phyloP scores from a whole-genome alignment of 495 filamentous ascomycete genomes.

The Tuber microsphaerosporum region DNA sequence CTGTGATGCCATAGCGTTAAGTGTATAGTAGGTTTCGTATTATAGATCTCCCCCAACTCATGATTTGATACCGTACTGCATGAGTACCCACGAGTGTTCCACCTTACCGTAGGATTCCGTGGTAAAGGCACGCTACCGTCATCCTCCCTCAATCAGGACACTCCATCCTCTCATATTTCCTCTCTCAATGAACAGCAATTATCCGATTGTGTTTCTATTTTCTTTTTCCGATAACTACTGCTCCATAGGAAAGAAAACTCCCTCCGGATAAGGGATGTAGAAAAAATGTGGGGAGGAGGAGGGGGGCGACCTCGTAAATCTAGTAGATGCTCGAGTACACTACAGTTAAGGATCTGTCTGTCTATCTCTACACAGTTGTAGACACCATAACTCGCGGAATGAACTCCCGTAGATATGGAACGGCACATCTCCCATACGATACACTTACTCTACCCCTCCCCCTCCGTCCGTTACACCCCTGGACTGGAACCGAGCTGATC shows the following conservation, averaged over 20 bases:
- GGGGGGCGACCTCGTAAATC: background rate
- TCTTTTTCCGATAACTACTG: background rate
- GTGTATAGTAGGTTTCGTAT: background rate
- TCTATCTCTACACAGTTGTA: background rate
- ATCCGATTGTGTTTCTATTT: background rate
- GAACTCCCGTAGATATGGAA: background rate
- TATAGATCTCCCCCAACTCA: background rate
- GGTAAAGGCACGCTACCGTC: background rate
- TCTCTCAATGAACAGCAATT: background rate
- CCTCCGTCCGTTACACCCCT: background rate
- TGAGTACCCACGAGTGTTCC: background rate
- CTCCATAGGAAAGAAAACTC: background rate
- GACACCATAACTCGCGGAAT: background rate
- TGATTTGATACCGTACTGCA: background rate
- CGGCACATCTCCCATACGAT: constrained; percentile 3
- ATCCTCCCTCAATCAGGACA: background rate
- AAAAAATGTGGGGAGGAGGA: background rate
- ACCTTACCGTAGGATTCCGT: background rate
- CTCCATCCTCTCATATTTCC: background rate
- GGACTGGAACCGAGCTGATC: background rate
- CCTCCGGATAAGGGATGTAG: background rate
- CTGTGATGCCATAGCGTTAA: background rate
- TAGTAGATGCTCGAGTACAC: background rate
- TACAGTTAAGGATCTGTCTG: background rate
- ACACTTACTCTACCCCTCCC: background rate